Evolutionary conservation across 2,329 filamentous ascomycete species (phyloP).

Genomic region (Aspergillus caelatus): DNA sequence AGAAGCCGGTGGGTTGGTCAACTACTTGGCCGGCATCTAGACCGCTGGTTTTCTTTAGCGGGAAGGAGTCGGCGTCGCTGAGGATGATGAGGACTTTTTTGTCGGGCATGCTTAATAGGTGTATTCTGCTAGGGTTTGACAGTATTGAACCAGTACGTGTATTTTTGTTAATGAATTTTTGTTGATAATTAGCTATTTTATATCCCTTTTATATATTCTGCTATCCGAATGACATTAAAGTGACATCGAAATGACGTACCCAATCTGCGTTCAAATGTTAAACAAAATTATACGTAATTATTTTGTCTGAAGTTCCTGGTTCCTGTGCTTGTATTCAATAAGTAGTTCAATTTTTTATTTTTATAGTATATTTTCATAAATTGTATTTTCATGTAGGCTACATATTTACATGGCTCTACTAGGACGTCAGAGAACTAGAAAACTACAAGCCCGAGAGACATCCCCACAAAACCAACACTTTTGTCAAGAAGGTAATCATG

Average conservation of each 20-base stretch:
- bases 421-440: too few relatives aligned
- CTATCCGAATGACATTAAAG: too few relatives aligned
- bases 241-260: conserved; percentile 37
- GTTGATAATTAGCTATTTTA: background rate
- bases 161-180: too few relatives aligned
- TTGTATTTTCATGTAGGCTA: too few relatives aligned
- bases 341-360: too few relatives aligned
- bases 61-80: conserved; percentile 46
- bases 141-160: too few relatives aligned
- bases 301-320: too few relatives aligned
- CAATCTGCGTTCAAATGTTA: conserved; percentile 30
- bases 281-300: too few relatives aligned
- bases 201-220: background rate
- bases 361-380: rapidly evolving
- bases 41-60: conserved; percentile 34
- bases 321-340: too few relatives aligned
- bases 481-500: background rate
- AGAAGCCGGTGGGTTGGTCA: conserved; percentile 38
- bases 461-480: rapidly evolving
- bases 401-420: too few relatives aligned
- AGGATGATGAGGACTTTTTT: conserved; percentile 51
- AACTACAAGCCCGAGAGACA: too few relatives aligned
- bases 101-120: conserved; percentile 18
- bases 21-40: conserved; percentile 26
- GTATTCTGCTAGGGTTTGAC: too few relatives aligned